Evolutionary conservation across 129 eudicot genomes (phyloP).

Genomic region (Flaveria brownii): DNA sequence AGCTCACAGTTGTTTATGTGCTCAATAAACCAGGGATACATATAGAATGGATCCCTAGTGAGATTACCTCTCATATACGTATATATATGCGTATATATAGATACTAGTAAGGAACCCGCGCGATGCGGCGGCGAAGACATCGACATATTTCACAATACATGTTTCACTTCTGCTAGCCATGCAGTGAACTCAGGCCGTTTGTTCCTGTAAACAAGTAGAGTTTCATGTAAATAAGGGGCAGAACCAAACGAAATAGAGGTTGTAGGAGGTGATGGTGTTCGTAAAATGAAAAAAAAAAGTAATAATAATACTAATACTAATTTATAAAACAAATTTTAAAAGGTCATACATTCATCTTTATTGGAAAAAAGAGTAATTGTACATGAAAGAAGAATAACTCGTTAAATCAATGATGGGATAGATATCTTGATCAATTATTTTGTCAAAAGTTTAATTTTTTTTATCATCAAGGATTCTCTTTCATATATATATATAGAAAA

Average conservation of each 20-base stretch:
- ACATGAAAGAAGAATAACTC: not conserved
- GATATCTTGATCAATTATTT: not conserved
- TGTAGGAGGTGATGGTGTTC: not conserved
- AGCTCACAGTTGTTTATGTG: no score
- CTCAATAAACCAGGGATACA: no score
- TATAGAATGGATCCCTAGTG: no score
- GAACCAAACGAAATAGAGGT: not conserved
- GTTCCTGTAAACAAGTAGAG: slow-evolving; percentile 54
- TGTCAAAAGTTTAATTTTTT: not conserved
- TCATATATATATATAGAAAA: not conserved
- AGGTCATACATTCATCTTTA: not conserved
- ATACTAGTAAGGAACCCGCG: no score
- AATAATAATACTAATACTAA: not conserved
- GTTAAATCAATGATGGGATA: not conserved
- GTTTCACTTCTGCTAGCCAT: slow-evolving; percentile 89
- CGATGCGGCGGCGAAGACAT: no score
- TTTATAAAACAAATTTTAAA: not conserved
- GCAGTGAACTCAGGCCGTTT: slow-evolving; percentile 97
- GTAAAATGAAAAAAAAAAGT: not conserved
- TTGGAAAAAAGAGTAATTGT: not conserved
- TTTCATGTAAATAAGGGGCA: not conserved
- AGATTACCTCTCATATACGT: no score
- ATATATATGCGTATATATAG: no score
- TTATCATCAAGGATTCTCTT: not conserved
- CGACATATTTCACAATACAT: no score